A percentile compares a stretch with the other conserved stretches of the same genome.
Evolutionary conservation across 257 asterid genomes (phyloP).

Genomic region (Lycium ferocissimum): DNA sequence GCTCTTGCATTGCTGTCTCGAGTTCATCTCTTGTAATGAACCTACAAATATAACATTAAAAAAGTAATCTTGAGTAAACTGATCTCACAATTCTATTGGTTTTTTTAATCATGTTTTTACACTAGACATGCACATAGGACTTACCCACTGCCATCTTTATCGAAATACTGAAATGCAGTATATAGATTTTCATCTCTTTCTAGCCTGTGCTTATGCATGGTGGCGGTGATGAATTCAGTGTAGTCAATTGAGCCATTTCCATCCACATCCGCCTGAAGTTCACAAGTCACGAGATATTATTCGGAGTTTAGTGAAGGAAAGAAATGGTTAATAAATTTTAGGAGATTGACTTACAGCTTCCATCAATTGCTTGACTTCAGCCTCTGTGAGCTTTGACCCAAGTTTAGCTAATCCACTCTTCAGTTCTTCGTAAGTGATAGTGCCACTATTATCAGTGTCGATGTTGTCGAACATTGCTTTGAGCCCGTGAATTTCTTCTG

Average conservation of each 20-base stretch:
- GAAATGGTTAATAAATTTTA: neutral
- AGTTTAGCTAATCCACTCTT: slow-evolving; percentile 77
- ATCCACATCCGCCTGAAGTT: slow-evolving; percentile 86
- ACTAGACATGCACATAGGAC: slow-evolving; percentile 21
- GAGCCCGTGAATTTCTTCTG: slow-evolving; percentile 86
- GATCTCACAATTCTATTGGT: neutral
- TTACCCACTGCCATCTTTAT: slow-evolving; percentile 85
- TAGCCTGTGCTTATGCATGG: slow-evolving; percentile 90
- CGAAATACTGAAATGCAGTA: slow-evolving; percentile 84
- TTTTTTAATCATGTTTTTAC: neutral
- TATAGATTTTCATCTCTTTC: slow-evolving; percentile 80
- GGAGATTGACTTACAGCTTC: slow-evolving; percentile 70
- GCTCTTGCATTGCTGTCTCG: slow-evolving; percentile 80
- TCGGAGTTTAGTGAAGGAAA: neutral
- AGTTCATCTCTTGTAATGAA: slow-evolving; percentile 89
- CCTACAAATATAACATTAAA: slow-evolving; percentile 37
- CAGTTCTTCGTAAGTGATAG: slow-evolving; percentile 88
- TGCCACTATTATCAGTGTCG: slow-evolving; percentile 86
- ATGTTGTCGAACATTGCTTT: slow-evolving; percentile 84
- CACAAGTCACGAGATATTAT: neutral
- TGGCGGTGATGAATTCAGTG: slow-evolving; percentile 86
- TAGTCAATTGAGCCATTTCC: slow-evolving; percentile 90
- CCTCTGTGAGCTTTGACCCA: slow-evolving; percentile 86
- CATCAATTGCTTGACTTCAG: slow-evolving; percentile 88
- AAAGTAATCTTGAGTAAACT: neutral